These are phyloP conservation scores for Colletotrichum sp. DNA, from an alignment of 2,329 filamentous ascomycete genomes.

Conservation along the genomic window DNA sequence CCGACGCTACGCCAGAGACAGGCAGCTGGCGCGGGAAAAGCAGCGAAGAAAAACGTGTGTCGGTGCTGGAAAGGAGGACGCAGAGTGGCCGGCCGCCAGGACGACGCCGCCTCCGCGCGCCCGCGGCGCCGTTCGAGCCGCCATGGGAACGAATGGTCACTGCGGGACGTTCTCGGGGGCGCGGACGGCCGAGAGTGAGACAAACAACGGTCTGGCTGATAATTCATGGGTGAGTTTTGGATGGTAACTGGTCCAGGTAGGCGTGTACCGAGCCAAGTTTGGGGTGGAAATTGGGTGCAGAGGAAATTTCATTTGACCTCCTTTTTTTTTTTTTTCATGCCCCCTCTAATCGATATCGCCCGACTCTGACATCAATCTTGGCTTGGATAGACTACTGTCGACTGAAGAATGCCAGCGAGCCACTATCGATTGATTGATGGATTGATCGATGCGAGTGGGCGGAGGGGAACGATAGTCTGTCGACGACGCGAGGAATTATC, in stretches of 20 bases:
- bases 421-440: not conserved
- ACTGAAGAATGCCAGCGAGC: not conserved
- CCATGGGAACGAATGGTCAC: not conserved
- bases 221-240: not conserved
- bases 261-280: not conserved
- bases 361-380: not conserved
- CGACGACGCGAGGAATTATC: not conserved
- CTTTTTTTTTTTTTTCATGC: not conserved
- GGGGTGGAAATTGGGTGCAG: not conserved
- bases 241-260: not conserved
- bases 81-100: not conserved
- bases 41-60: not conserved
- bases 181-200: not conserved
- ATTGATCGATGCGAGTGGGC: not conserved
- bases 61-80: not conserved
- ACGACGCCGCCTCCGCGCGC: not conserved
- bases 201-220: constrained; percentile 5
- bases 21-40: not conserved
- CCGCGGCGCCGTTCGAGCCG: not conserved
- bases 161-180: not conserved
- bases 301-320: not conserved
- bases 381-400: not conserved
- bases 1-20: not conserved
- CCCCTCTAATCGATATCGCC: not conserved
- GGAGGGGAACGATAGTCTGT: not conserved